phyloP scores from a whole-genome alignment of 2,329 filamentous ascomycete genomes.

The Ophiostoma tasmaniense region DNA sequence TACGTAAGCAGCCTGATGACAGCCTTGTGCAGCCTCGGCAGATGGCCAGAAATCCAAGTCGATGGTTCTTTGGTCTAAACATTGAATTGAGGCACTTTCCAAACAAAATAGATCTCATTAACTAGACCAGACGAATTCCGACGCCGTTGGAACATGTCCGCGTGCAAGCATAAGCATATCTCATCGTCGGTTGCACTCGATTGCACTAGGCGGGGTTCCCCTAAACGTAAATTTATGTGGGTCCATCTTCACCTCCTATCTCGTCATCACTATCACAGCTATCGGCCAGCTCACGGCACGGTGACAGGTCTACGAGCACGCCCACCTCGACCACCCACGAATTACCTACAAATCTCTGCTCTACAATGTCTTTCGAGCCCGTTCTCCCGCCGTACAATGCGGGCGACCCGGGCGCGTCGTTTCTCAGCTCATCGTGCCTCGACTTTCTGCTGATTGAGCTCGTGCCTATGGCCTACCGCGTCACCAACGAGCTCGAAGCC shows the following conservation, averaged over 20 bases:
- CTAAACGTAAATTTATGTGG: slow-evolving; percentile 4
- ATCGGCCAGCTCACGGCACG: neutral
- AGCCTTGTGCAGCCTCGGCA: neutral
- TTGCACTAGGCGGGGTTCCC: slow-evolving; percentile 5
- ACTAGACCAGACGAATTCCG: neutral
- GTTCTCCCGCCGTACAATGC: slow-evolving; percentile 61
- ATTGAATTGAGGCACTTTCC: neutral
- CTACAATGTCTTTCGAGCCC: slow-evolving; percentile 64
- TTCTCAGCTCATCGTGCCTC: slow-evolving; percentile 76
- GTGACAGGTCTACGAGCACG: neutral
- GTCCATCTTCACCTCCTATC: slow-evolving; percentile 4
- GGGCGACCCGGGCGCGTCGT: slow-evolving; percentile 62
- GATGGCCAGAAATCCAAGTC: too few species aligned
- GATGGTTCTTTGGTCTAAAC: too few species aligned
- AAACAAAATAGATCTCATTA: neutral
- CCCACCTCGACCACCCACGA: neutral
- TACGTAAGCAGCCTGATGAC: neutral
- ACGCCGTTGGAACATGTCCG: neutral
- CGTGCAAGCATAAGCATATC: neutral
- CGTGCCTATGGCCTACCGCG: slow-evolving; percentile 83
- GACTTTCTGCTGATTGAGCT: slow-evolving; percentile 95
- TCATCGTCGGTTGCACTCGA: neutral
- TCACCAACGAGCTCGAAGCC: slow-evolving; percentile 63
- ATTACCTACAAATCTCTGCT: neutral
- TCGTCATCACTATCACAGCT: neutral